Conservation (phyloP, 306 rosid species). For the Vigna unguiculata region DNA sequence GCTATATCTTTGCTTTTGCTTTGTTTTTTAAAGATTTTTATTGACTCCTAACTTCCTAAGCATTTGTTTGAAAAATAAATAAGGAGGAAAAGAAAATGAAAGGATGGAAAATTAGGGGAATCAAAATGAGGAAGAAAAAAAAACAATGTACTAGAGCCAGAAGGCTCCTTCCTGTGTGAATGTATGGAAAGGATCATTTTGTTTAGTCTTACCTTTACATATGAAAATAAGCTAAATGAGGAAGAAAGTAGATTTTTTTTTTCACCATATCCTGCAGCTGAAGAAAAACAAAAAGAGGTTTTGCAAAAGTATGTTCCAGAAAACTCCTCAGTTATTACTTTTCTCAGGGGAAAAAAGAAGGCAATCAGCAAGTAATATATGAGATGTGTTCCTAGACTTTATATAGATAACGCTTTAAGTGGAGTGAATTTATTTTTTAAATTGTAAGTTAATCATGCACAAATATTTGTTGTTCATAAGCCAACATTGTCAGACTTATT, state of each 20-base stretch:
- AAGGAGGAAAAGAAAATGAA: constrained; percentile 18
- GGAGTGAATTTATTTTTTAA: no score
- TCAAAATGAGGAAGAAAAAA: constrained; percentile 15
- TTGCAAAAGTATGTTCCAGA: background rate
- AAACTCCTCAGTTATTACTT: background rate
- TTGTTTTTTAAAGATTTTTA: constrained; percentile 2
- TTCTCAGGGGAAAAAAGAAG: background rate
- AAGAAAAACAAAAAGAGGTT: constrained; percentile 13
- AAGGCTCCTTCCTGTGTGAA: no score
- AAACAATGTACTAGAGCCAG: no score
- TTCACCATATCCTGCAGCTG: constrained; percentile 2
- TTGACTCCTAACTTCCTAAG: background rate
- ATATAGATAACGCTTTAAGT: background rate
- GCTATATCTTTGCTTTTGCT: constrained; percentile 1
- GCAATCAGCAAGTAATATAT: constrained; percentile 14
- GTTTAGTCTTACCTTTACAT: no score
- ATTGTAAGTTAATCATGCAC: no score
- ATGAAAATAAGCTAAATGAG: background rate
- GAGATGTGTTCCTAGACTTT: constrained; percentile 13
- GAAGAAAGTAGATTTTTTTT: background rate
- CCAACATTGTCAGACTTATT: no score
- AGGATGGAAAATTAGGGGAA: background rate
- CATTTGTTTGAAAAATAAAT: constrained; percentile 9
- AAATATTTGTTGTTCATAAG: no score
- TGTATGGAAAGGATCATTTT: no score